Evolutionary conservation across 805 yeast genomes (phyloP).

Genomic region (Pichia heedii): DNA sequence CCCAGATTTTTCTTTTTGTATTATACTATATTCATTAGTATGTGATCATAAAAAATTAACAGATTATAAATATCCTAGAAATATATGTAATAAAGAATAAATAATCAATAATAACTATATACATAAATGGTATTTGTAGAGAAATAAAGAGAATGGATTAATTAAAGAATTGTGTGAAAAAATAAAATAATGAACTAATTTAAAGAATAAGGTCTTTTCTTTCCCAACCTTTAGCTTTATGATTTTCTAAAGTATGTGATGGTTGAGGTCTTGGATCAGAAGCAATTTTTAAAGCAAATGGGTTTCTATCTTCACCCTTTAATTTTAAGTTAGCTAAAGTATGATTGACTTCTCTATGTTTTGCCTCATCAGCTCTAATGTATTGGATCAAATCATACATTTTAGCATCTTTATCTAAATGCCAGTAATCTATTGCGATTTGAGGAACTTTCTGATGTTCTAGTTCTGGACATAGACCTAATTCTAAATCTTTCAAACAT

Average conservation of each 20-base stretch:
- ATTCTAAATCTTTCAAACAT: constrained; percentile 43
- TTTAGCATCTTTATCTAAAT: constrained; percentile 40
- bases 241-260: constrained; percentile 16
- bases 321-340: constrained; percentile 54
- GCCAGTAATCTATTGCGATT: constrained; percentile 59
- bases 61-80: too few relatives aligned
- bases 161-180: too few relatives aligned
- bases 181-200: not conserved
- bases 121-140: too few relatives aligned
- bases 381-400: constrained; percentile 52
- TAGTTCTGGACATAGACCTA: constrained; percentile 42
- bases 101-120: too few relatives aligned
- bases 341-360: constrained; percentile 73
- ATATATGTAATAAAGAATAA: too few relatives aligned
- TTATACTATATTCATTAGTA: too few relatives aligned
- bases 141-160: not conserved
- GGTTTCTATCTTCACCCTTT: constrained; percentile 49
- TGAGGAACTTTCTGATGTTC: constrained; percentile 40
- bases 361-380: constrained; percentile 69
- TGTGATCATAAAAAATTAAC: too few relatives aligned
- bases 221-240: constrained; percentile 28
- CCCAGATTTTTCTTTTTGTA: too few relatives aligned
- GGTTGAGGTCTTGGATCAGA: constrained; percentile 24
- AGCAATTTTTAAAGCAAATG: constrained; percentile 44
- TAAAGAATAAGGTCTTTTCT: constrained; percentile 23